A percentile compares a stretch with the other conserved stretches of the same genome.
phyloP scores from a whole-genome alignment of 73 alveolate genomes.

The Paramecium sexaurelia region DNA sequence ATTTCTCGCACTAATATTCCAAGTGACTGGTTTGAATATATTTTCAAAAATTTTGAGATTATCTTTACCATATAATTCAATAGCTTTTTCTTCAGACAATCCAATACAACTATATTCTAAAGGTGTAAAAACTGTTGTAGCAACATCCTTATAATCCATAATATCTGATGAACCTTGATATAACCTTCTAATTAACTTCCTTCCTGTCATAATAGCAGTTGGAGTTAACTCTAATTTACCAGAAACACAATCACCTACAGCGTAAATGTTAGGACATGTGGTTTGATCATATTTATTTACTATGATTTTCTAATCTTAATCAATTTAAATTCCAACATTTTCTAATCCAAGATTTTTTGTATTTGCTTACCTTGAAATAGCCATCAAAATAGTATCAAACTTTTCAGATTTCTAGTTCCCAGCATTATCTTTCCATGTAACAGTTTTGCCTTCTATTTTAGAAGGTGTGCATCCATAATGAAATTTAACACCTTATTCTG shows the following conservation, averaged over 20 bases:
- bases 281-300: constrained; percentile 26
- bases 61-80: constrained; percentile 82
- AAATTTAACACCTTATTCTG: constrained; percentile 85
- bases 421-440: constrained; percentile 10
- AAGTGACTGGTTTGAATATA: constrained; percentile 94
- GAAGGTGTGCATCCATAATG: constrained; percentile 66
- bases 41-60: constrained; percentile 88
- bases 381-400: constrained; percentile 92
- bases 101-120: constrained; percentile 96
- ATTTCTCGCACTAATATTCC: constrained; percentile 87
- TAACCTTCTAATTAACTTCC: constrained; percentile 89
- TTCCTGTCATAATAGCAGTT: constrained; percentile 98
- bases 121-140: constrained; percentile 99
- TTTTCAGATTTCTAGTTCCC: constrained; percentile 65
- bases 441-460: constrained; percentile 50
- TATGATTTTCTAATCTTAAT: constrained; percentile 79
- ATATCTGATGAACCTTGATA: constrained; percentile 78
- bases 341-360: constrained; percentile 84
- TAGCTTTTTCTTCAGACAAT: constrained; percentile 90
- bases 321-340: constrained; percentile 80
- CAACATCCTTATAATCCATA: constrained; percentile 95
- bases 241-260: constrained; percentile 94
- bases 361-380: constrained; percentile 93
- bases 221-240: constrained; percentile 97
- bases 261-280: constrained; percentile 70